Conservation (phyloP, 768 basidiomycete species). For the Neoboletus magnificus region DNA sequence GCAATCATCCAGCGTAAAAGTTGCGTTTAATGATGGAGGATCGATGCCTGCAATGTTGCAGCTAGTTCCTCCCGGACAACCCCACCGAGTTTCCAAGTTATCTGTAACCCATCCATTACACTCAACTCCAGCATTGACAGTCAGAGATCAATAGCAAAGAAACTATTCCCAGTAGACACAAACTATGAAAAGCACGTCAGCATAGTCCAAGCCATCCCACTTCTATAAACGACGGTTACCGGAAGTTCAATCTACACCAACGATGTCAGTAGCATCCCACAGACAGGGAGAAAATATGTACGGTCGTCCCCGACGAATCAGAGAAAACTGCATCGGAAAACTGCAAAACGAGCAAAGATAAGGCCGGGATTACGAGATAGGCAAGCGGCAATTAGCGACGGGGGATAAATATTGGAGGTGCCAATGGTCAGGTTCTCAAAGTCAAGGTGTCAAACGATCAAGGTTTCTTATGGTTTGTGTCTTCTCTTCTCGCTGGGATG, state of each 20-base stretch:
- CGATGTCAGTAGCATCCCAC: not conserved
- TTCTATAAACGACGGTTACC: too few species aligned
- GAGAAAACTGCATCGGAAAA: conserved; percentile 95
- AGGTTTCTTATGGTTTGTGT: too few species aligned
- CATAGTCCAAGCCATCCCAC: too few species aligned
- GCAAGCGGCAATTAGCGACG: too few species aligned
- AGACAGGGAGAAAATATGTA: conserved; percentile 37
- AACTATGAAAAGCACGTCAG: too few species aligned
- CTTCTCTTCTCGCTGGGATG: too few species aligned
- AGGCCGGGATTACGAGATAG: too few species aligned
- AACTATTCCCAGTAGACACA: conserved; percentile 59
- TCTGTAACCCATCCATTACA: conserved; percentile 89
- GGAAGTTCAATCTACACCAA: conserved; percentile 68
- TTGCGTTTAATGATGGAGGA: conserved; percentile 96
- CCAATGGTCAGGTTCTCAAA: too few species aligned
- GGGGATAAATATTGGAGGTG: too few species aligned
- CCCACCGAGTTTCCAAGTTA: conserved; percentile 21
- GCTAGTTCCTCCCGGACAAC: not conserved
- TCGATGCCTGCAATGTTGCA: conserved; percentile 54
- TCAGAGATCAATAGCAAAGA: conserved; percentile 82
- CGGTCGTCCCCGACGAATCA: conserved; percentile 73
- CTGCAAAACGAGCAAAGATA: too few species aligned
- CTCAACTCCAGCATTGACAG: conserved; percentile 93
- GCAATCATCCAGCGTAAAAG: conserved; percentile 98
- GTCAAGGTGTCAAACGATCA: too few species aligned